A percentile compares a stretch with the other conserved stretches of the same genome.
Conservation (phyloP, 441 rosid genomes). For the Metrosideros polymorpha region DNA sequence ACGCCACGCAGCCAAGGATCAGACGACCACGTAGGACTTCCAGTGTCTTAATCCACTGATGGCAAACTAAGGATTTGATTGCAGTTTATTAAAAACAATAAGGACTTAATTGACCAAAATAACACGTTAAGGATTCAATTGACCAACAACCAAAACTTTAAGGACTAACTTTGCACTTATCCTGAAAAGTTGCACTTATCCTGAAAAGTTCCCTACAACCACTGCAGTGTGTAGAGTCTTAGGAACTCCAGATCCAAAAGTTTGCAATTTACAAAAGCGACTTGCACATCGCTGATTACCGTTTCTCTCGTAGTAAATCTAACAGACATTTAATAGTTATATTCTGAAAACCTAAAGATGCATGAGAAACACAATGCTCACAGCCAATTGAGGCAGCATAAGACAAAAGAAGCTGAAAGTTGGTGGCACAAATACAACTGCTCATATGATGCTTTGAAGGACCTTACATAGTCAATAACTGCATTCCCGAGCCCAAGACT, state of each 20-base stretch:
- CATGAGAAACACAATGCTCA: not conserved
- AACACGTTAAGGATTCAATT: not conserved
- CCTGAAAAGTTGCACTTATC: not conserved
- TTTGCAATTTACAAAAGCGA: not conserved
- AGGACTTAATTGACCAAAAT: not conserved
- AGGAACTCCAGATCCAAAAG: not conserved
- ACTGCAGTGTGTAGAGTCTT: not conserved
- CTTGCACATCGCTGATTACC: not conserved
- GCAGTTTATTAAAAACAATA: too few relatives aligned
- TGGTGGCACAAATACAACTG: not conserved
- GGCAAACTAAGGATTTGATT: not conserved
- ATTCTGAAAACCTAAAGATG: not conserved
- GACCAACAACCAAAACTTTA: not conserved
- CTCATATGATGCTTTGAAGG: not conserved
- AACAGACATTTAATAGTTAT: not conserved
- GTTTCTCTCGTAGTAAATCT: not conserved
- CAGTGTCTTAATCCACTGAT: not conserved
- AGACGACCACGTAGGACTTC: not conserved
- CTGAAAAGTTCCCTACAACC: not conserved
- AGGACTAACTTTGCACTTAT: not conserved
- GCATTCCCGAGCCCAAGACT: slow-evolving; percentile 68
- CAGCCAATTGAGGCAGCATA: not conserved
- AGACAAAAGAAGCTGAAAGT: not conserved
- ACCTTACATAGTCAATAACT: slow-evolving; percentile 64
- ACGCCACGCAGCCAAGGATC: not conserved